Evolutionary conservation across 1,139 yeast species (phyloP).

Genomic region (Pichia sp.): DNA sequence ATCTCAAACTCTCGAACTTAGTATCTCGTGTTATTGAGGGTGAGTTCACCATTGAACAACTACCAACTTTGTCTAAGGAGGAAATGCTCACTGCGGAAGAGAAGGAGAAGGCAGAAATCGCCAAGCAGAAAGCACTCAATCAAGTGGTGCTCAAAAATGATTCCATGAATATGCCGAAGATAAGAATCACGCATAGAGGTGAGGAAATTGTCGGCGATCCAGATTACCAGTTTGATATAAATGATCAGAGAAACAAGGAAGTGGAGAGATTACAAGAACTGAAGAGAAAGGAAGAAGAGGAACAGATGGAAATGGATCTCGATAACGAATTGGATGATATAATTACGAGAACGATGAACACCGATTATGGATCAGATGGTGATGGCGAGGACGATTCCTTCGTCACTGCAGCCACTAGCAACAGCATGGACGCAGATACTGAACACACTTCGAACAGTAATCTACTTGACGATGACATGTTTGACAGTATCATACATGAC

Average conservation of each 20-base stretch:
- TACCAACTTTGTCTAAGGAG: constrained; percentile 54
- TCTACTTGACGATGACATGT: constrained; percentile 18
- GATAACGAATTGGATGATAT: constrained; percentile 8
- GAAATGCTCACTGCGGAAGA: constrained; percentile 69
- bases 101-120: constrained; percentile 61
- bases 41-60: constrained; percentile 39
- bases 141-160: constrained; percentile 52
- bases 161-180: constrained; percentile 42
- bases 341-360: constrained; percentile 19
- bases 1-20: constrained; percentile 42
- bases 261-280: constrained; percentile 26
- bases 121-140: constrained; percentile 59
- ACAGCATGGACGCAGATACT: not conserved
- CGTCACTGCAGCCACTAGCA: no score
- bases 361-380: no score
- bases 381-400: constrained; percentile 11
- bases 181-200: constrained; percentile 79
- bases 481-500: constrained; percentile 18
- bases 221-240: constrained; percentile 33
- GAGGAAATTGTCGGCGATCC: constrained; percentile 65
- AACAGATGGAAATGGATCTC: constrained; percentile 7
- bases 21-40: constrained; percentile 44
- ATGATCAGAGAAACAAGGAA: constrained; percentile 38
- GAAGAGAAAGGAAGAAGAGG: constrained; percentile 15
- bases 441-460: not conserved